phyloP scores from a whole-genome alignment of 805 yeast species.

The Maudiozyma turicensis region DNA sequence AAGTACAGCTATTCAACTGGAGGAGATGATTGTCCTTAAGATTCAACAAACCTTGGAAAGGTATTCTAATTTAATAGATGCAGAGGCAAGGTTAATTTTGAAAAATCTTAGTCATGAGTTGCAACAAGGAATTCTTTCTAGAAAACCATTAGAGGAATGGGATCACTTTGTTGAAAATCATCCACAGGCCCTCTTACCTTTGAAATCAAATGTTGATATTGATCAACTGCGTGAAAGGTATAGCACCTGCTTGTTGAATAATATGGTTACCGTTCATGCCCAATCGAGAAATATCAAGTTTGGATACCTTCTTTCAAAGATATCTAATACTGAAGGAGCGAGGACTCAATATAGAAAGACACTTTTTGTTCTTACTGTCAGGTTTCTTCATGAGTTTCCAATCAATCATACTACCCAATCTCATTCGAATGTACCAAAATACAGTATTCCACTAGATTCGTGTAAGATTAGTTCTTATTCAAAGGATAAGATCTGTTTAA shows the following conservation, averaged over 20 bases:
- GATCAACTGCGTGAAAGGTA: neutral
- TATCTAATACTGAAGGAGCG: neutral
- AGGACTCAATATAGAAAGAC: conserved; percentile 24
- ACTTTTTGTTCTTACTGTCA: conserved; percentile 57
- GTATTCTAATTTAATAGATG: conserved; percentile 40
- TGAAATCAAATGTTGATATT: conserved; percentile 24
- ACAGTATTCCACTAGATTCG: conserved; percentile 1
- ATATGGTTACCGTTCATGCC: neutral
- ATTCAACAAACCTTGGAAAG: conserved; percentile 45
- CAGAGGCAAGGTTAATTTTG: conserved; percentile 44
- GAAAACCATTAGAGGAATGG: conserved; percentile 57
- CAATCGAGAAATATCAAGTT: neutral
- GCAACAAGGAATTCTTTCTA: conserved; percentile 36
- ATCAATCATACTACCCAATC: conserved; percentile 20
- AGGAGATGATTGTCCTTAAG: conserved; percentile 49
- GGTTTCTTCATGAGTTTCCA: conserved; percentile 56
- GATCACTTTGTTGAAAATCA: conserved; percentile 46
- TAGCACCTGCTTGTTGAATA: neutral
- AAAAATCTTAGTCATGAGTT: conserved; percentile 38
- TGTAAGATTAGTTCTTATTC: conserved; percentile 27
- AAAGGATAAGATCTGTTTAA: conserved; percentile 37
- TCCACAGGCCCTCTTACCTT: conserved; percentile 30
- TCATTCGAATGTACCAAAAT: conserved; percentile 4
- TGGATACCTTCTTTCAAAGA: neutral
- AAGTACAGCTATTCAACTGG: conserved; percentile 52